Evolutionary conservation across 2,329 filamentous ascomycete genomes (phyloP).

Genomic region (Stemphylium beticola): DNA sequence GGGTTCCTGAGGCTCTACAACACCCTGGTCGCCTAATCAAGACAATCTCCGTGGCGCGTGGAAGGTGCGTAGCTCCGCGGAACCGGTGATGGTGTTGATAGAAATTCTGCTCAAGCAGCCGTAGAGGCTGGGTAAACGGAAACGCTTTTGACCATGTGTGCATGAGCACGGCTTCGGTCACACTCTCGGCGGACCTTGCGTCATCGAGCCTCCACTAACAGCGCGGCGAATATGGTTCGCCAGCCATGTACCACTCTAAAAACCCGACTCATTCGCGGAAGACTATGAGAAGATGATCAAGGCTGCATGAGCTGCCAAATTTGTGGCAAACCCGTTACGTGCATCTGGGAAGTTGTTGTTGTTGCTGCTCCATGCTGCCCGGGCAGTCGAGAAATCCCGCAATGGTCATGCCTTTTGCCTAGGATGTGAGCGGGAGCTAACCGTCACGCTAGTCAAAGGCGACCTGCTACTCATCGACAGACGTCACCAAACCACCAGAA

Average conservation of each 20-base stretch:
- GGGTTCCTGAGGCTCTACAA: background rate
- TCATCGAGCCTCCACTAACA: background rate
- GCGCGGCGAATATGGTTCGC: background rate
- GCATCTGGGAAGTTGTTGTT: background rate
- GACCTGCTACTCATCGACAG: background rate
- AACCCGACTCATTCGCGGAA: background rate
- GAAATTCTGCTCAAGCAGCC: constrained; percentile 19
- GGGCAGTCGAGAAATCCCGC: constrained; percentile 5
- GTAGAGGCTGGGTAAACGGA: constrained; percentile 2
- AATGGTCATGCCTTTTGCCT: background rate
- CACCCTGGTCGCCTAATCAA: background rate
- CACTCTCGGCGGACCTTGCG: constrained; percentile 4
- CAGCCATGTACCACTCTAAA: background rate
- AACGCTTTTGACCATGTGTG: constrained; percentile 2
- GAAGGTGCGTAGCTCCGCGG: background rate
- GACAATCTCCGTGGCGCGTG: background rate
- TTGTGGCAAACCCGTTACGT: background rate
- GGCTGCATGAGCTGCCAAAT: background rate
- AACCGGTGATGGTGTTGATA: constrained; percentile 2
- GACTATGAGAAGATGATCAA: background rate
- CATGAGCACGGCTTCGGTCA: constrained; percentile 10
- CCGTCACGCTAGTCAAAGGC: background rate
- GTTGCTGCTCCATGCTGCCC: constrained; percentile 4
- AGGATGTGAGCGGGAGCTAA: constrained; percentile 5
- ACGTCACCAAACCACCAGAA: constrained; percentile 6